Percentiles rank a stretch among this genome's conserved stretches.
Evolutionary conservation across 108 stramenopile genomes (phyloP).

Genomic region (Stephanodiscus triporus): DNA sequence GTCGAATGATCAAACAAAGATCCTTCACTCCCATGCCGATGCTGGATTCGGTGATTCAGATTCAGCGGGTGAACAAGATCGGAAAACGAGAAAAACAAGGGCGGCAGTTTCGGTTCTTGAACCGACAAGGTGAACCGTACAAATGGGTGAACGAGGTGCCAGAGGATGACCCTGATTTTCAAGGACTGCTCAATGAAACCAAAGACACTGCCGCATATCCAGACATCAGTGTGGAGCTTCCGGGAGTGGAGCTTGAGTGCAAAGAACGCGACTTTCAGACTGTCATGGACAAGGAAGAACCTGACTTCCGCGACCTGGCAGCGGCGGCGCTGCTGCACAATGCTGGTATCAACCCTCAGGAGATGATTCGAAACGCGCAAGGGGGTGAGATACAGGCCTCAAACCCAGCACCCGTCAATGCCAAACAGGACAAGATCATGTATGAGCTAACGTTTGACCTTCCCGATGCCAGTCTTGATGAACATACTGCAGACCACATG

Average conservation of each 20-base stretch:
- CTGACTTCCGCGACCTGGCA: neutral
- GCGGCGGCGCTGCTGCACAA: neutral
- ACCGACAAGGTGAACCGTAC: neutral
- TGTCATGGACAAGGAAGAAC: neutral
- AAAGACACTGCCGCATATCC: neutral
- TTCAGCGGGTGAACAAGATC: neutral
- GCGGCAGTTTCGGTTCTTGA: neutral
- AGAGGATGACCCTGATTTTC: neutral
- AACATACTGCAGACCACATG: neutral
- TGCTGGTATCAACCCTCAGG: neutral
- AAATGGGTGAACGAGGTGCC: neutral
- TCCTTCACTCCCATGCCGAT: neutral
- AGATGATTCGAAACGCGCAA: neutral
- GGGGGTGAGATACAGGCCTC: neutral
- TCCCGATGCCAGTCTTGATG: neutral
- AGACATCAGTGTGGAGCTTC: constrained; percentile 10
- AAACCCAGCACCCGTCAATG: neutral
- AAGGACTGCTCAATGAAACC: neutral
- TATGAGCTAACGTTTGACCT: neutral
- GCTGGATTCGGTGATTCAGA: neutral
- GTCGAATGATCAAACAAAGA: neutral
- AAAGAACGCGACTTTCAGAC: neutral
- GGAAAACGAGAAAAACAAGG: neutral
- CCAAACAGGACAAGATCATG: neutral
- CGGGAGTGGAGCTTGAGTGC: constrained; percentile 1